Evolutionary conservation across 306 rosid species (phyloP).

Genomic region (Medicago truncatula): MtrunA17r5.0-ANR NC_053047.1:10790001-10790500

Average conservation of each 20-base stretch:
- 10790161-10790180: constrained; percentile 29
- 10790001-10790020: constrained; percentile 32
- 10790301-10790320: constrained; percentile 17
- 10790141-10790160: constrained; percentile 12
- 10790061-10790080: constrained; percentile 45
- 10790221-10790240: constrained; percentile 36
- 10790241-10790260: constrained; percentile 26
- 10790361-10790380: not conserved
- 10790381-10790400: not conserved
- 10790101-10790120: constrained; percentile 28
- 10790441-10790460: not conserved
- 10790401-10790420: constrained; percentile 40
- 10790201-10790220: constrained; percentile 25
- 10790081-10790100: constrained; percentile 39
- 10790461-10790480: constrained; percentile 12
- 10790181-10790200: constrained; percentile 3
- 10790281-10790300: constrained; percentile 13
- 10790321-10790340: not conserved
- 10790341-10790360: not conserved
- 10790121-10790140: constrained; percentile 20
- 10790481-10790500: not conserved
- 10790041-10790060: constrained; percentile 24
- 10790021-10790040: constrained; percentile 6
- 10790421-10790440: constrained; percentile 23
- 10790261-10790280: constrained; percentile 21